Evolutionary conservation across 441 rosid genomes (phyloP).

Genomic region (Manihot esculenta): DNA sequence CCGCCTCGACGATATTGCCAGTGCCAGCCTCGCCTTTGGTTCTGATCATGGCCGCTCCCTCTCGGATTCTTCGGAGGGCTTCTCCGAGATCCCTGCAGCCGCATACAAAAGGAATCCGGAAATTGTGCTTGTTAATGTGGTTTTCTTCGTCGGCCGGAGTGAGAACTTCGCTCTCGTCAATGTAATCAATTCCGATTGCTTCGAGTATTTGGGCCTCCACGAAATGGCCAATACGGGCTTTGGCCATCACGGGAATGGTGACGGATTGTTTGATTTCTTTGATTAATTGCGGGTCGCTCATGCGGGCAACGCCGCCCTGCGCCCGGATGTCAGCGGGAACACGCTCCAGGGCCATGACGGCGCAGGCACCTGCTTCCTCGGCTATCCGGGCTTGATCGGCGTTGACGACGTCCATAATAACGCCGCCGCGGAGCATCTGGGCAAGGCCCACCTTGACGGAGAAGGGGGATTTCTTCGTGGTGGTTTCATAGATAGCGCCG

Average conservation of each 20-base stretch:
- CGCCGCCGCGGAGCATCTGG: slow-evolving; percentile 97
- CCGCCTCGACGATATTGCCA: slow-evolving; percentile 82
- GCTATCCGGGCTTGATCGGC: slow-evolving; percentile 87
- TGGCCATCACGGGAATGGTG: slow-evolving; percentile 94
- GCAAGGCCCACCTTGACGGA: slow-evolving; percentile 90
- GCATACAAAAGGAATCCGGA: slow-evolving; percentile 85
- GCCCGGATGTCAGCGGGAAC: slow-evolving; percentile 89
- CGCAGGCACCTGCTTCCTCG: slow-evolving; percentile 86
- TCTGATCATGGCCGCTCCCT: slow-evolving; percentile 95
- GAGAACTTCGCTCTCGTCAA: slow-evolving; percentile 82
- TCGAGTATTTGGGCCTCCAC: slow-evolving; percentile 92
- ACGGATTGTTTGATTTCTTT: slow-evolving; percentile 74
- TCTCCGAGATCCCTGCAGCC: slow-evolving; percentile 84
- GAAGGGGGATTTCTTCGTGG: slow-evolving; percentile 71
- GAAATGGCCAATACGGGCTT: slow-evolving; percentile 91
- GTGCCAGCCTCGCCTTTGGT: slow-evolving; percentile 95
- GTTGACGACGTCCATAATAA: slow-evolving; percentile 87
- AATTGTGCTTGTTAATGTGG: slow-evolving; percentile 88
- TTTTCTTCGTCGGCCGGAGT: slow-evolving; percentile 76
- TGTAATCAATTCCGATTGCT: slow-evolving; percentile 73
- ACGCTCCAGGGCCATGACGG: slow-evolving; percentile 90
- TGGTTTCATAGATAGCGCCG: slow-evolving; percentile 68
- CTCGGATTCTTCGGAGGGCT: slow-evolving; percentile 74
- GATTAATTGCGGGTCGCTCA: slow-evolving; percentile 85
- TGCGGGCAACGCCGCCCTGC: slow-evolving; percentile 85